Evolutionary conservation across 148 eudicot species (phyloP).

Genomic region (Heliamphora exappendiculata): DNA sequence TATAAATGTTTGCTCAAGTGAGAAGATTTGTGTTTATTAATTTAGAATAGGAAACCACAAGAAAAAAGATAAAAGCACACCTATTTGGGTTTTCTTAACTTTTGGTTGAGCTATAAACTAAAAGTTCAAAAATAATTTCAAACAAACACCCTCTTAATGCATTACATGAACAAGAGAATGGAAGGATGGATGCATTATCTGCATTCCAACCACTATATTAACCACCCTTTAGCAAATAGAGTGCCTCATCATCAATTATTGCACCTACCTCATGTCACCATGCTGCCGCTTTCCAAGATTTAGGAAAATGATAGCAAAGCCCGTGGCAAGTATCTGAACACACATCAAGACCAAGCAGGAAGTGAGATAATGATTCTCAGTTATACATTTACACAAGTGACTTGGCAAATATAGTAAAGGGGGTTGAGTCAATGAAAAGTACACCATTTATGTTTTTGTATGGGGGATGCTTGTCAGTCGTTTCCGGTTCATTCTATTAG

Average conservation of each 20-base stretch:
- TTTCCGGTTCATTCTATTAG: neutral
- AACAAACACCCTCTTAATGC: neutral
- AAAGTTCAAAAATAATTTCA: too few species aligned
- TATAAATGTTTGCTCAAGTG: too few species aligned
- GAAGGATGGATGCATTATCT: neutral
- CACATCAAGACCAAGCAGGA: slow-evolving; percentile 12
- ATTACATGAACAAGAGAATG: slow-evolving; percentile 3
- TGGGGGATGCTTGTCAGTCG: too few species aligned
- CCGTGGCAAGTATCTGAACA: slow-evolving; percentile 85
- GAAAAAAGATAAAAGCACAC: neutral
- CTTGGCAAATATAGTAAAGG: neutral
- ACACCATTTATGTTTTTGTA: neutral
- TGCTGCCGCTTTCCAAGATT: slow-evolving; percentile 85
- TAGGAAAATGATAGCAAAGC: slow-evolving; percentile 73
- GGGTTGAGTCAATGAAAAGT: neutral
- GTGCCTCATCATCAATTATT: neutral
- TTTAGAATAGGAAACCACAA: too few species aligned
- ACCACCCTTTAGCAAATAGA: neutral
- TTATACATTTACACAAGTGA: neutral
- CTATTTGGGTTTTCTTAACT: too few species aligned
- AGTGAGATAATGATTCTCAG: neutral
- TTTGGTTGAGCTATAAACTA: too few species aligned
- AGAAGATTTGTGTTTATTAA: too few species aligned
- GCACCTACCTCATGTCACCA: slow-evolving; percentile 80
- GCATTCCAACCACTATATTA: neutral